Base-by-base conservation (phyloP, 1,284 basidiomycete genomes). In the Phellopilus nigrolimitatus region DNA sequence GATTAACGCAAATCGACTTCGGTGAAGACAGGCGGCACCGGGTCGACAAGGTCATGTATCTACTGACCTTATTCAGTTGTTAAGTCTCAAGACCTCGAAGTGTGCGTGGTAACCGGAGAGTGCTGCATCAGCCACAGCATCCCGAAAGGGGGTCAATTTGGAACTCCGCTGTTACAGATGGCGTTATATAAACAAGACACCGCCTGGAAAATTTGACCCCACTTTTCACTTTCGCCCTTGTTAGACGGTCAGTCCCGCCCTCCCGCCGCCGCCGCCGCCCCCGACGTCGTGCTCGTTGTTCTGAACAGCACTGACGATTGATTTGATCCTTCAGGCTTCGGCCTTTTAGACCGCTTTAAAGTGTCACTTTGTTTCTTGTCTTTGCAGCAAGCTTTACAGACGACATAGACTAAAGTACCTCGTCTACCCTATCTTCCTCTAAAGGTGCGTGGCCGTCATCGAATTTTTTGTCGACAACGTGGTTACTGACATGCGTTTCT, bases 341-440 rank as follows among this genome's bases (percentile, higher is more conserved):
- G 53, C 42, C 47, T 24, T n/a, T 40, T 55, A 55, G 53, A 55
- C 44, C 47, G 44, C 45, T 55, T 51, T 55, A 55, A 49, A 55
- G 49, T 51, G 37, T 51, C 38, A 49, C 40, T 55, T 51, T 49
- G 47, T 55, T 49, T 44, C 51, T 55, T 49, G 51, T 31, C 42
- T 47, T 49, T n/a, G n/a, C n/a, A n/a, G 44, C 54, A 56, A 48
- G 49, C 49, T 40, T 44, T 53, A 48, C 42, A 48, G 44, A 55
- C 48, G 52, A 54, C 43, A 38, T 46, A 47, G 50, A 47, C 54
- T 50, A 51, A 47, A 52, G 46, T 49, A 28, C 53, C 61, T 63
- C 62, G 62, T 65, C 62, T 51, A 45, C 60, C 59, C 59, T 62
- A 49, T 64, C 60, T 63, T 64, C 58, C 60, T 59, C 80, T 78